A percentile compares a stretch with the other conserved stretches of the same genome.
Evolutionary conservation across 495 filamentous ascomycete species (phyloP).

Genomic region (Penicillium bovifimosum): DNA sequence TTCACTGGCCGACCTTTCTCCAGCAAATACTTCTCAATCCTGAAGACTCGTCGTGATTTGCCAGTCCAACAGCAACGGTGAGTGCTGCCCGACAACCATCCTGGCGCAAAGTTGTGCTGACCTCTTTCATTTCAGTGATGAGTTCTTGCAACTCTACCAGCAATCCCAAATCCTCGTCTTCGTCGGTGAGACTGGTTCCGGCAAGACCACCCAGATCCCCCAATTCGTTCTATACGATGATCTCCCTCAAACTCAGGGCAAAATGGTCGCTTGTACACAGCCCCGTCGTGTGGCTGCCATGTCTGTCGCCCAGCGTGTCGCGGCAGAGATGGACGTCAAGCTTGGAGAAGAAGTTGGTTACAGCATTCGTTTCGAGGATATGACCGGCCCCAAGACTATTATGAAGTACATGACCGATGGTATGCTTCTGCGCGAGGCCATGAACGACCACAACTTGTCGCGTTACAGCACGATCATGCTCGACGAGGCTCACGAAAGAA

Average conservation of each 20-base stretch:
- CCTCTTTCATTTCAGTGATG: constrained; percentile 54
- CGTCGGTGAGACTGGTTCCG: constrained; percentile 98
- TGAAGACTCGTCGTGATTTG: constrained; percentile 75
- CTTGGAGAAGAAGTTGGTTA: constrained; percentile 97
- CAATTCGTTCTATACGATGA: constrained; percentile 98
- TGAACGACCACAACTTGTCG: constrained; percentile 87
- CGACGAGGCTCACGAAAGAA: constrained; percentile 96
- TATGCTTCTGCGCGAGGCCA: constrained; percentile 96
- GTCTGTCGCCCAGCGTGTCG: constrained; percentile 98
- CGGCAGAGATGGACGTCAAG: constrained; percentile 89
- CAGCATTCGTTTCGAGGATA: constrained; percentile 98
- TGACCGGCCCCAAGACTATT: constrained; percentile 82
- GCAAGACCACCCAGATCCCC: constrained; percentile 98
- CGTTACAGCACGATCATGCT: constrained; percentile 98
- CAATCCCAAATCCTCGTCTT: constrained; percentile 93
- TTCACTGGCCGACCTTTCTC: constrained; percentile 75
- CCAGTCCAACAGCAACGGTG: constrained; percentile 87
- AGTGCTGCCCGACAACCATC: constrained; percentile 12
- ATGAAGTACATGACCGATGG: constrained; percentile 99
- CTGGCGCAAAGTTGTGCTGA: neutral
- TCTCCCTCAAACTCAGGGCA: constrained; percentile 73
- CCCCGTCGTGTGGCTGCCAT: constrained; percentile 97
- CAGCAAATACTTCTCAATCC: constrained; percentile 78
- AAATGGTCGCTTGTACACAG: constrained; percentile 96
- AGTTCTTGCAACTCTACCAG: constrained; percentile 91